Conservation (phyloP, 768 basidiomycete species). For the Hydnum rufescens region DNA sequence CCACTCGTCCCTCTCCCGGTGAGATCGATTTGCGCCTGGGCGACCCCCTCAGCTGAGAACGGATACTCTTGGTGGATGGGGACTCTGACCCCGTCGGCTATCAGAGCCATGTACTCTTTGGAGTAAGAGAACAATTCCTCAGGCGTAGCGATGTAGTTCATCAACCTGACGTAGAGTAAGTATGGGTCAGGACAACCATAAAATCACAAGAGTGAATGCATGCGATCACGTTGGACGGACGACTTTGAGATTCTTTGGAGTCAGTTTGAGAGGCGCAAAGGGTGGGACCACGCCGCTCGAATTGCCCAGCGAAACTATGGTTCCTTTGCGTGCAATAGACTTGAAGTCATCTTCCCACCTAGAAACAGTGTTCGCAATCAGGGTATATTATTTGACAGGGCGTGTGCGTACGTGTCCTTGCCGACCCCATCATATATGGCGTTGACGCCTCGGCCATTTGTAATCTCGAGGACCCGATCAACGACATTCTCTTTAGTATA, state of each 20-base stretch:
- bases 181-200: not conserved
- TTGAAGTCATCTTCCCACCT: conserved; percentile 68
- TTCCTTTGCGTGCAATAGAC: conserved; percentile 69
- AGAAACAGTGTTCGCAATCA: conserved; percentile 1
- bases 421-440: conserved; percentile 94
- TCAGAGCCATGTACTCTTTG: conserved; percentile 38
- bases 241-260: conserved; percentile 64
- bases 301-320: conserved; percentile 78
- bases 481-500: conserved; percentile 60
- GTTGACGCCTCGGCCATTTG: conserved; percentile 62
- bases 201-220: not conserved
- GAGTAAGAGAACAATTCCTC: conserved; percentile 55
- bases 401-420: conserved; percentile 59
- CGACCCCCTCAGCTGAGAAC: conserved; percentile 63
- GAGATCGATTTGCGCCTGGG: conserved; percentile 60
- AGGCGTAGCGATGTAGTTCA: conserved; percentile 50
- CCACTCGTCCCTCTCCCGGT: conserved; percentile 60
- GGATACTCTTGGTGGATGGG: conserved; percentile 59
- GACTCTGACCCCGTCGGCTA: conserved; percentile 45
- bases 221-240: conserved; percentile 48
- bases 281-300: conserved; percentile 72
- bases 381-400: conserved; percentile 4
- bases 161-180: conserved; percentile 28
- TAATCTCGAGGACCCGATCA: conserved; percentile 49
- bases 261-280: conserved; percentile 51